Evolutionary conservation across 345 rosid species (phyloP), one percentile per base, ranked within the genome.

Genomic region (Hibiscus syriacus): DNA sequence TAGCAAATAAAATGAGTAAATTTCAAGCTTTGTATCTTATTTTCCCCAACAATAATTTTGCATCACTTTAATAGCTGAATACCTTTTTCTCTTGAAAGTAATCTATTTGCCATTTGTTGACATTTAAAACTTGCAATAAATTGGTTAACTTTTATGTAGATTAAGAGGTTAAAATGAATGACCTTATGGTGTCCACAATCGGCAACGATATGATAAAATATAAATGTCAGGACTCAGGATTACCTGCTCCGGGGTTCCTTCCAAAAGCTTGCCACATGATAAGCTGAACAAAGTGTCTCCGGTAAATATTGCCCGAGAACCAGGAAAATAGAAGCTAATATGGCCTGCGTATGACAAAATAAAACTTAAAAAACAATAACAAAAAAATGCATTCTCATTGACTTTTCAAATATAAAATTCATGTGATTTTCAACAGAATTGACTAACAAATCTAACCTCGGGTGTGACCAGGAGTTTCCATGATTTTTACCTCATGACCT

Each of bases 391-490:
- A 27, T 19, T 29, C 43, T 16, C 34, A 17, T 9, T 36, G 39
- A 60, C 55, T 55, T 22, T 5, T 29, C 36, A 52, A 64, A 4
- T 64, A 67, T 13, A 20, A 62, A 17, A 53, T 59, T 19, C 27
- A 71, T 2, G 11, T n/a, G 4, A 59, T 50, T 71, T 57, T 29
- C 19, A 22, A 80, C 13, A 23, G 46, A n/a, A 14, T 6, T 53
- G 23, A 43, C 52, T 60, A 73, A 62, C n/a, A 49, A 67, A 69
- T 69, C 48, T 29, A 67, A 94, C 99, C 99, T 90, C 75, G 85
- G n/a, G 97, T 92, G 76, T 88, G 96, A 38, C 98, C 98, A 74
- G 99, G 99, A 78, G 98, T 95, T 66, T 87, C 90, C 72, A 95
- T 83, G 64, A 95, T 70, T 27, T 77, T 81, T 72, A 81, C 97